Conservation (phyloP, 345 rosid genomes). For the Litchi chinensis region DNA sequence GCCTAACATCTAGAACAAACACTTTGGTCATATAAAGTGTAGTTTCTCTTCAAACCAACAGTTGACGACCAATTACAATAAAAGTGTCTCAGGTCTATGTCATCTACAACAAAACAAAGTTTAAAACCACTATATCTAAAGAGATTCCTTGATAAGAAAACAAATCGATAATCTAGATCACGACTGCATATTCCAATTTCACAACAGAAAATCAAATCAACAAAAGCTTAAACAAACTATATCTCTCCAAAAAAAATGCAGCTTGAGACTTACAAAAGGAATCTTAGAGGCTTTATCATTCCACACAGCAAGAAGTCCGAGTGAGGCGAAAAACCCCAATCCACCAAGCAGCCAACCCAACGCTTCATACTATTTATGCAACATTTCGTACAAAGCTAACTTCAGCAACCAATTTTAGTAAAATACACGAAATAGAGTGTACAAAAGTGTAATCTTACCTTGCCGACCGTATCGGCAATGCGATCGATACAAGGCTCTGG, state of each 20-base stretch:
- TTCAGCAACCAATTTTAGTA: background rate
- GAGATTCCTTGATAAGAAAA: background rate
- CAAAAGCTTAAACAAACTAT: background rate
- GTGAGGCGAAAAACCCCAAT: conserved; percentile 69
- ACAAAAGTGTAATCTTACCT: conserved; percentile 41
- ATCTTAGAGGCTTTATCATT: conserved; percentile 91
- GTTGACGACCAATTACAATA: background rate
- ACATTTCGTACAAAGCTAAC: background rate
- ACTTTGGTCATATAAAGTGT: background rate
- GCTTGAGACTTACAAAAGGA: conserved; percentile 68
- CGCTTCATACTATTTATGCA: conserved; percentile 77
- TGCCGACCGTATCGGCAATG: conserved; percentile 95
- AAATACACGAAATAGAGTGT: background rate
- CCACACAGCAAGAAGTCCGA: conserved; percentile 75
- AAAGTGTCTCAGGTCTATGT: background rate
- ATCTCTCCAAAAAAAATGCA: background rate
- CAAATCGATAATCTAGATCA: background rate
- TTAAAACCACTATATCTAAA: background rate
- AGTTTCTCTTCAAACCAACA: background rate
- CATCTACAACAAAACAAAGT: background rate
- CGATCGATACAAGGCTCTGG: conserved; percentile 99
- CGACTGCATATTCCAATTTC: background rate
- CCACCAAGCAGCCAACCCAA: conserved; percentile 98
- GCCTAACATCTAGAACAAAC: background rate
- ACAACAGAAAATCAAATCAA: background rate